These are phyloP conservation scores for Juncus inflexus DNA, from an alignment of 176 grass and related monocot species.

Conservation along the genomic window DNA sequence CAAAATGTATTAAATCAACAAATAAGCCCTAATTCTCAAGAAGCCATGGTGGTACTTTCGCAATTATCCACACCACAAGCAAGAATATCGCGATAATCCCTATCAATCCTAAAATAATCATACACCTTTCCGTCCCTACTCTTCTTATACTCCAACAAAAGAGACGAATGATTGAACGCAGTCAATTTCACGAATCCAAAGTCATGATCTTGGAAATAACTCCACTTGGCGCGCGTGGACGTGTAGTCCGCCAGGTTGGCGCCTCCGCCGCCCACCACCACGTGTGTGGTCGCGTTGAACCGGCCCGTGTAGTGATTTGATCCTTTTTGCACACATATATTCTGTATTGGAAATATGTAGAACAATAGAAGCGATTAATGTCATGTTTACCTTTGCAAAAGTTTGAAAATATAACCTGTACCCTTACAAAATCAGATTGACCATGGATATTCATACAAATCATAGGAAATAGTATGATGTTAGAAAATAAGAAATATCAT, in stretches of 20 bases:
- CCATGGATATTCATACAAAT: too few species aligned
- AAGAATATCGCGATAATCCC: slow-evolving; percentile 69
- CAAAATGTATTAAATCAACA: too few species aligned
- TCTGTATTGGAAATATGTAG: slow-evolving; percentile 32
- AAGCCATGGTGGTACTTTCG: slow-evolving; percentile 38
- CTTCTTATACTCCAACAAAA: slow-evolving; percentile 81
- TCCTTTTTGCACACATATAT: slow-evolving; percentile 50
- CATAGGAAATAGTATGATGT: too few species aligned
- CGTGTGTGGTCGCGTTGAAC: slow-evolving; percentile 78
- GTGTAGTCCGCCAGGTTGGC: slow-evolving; percentile 59
- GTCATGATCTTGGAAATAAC: slow-evolving; percentile 69
- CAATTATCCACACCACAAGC: slow-evolving; percentile 60
- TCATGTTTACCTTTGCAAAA: too few species aligned
- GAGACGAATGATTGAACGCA: slow-evolving; percentile 67
- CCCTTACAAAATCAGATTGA: too few species aligned
- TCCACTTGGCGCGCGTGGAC: slow-evolving; percentile 44
- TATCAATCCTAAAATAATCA: slow-evolving; percentile 70
- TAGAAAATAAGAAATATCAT: too few species aligned
- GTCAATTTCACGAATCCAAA: slow-evolving; percentile 76
- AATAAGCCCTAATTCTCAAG: slow-evolving; percentile 19
- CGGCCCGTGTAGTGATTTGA: slow-evolving; percentile 60
- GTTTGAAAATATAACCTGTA: too few species aligned
- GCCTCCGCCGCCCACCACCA: slow-evolving; percentile 88
- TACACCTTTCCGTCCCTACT: slow-evolving; percentile 65
- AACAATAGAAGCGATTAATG: too few species aligned